A percentile compares a stretch with the other conserved stretches of the same genome.
Evolutionary conservation across 305 asterid genomes (phyloP).

Genomic region (Fraxinus greggii): DNA sequence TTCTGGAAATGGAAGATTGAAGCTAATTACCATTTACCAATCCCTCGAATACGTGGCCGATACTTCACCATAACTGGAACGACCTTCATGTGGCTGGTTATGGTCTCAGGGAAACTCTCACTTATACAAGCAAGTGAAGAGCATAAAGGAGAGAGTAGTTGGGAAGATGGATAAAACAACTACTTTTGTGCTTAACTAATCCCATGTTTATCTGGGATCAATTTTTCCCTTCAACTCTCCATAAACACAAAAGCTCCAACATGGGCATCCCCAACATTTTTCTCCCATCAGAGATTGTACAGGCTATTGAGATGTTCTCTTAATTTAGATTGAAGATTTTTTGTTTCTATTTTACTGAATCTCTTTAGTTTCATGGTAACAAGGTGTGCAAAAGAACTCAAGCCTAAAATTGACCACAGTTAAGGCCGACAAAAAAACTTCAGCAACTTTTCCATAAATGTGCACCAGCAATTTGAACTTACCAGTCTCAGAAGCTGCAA

Average conservation of each 20-base stretch:
- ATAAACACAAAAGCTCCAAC: background rate
- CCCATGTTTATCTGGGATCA: background rate
- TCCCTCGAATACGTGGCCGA: background rate
- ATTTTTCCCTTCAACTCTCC: background rate
- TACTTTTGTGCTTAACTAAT: background rate
- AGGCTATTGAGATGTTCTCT: background rate
- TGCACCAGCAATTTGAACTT: constrained; percentile 11
- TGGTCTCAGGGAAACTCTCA: background rate
- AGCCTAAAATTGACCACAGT: background rate
- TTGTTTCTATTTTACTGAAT: background rate
- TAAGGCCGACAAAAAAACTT: background rate
- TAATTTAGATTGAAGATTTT: constrained; percentile 5
- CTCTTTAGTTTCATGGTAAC: background rate
- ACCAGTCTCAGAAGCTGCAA: background rate
- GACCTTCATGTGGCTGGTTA: background rate
- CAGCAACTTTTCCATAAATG: background rate
- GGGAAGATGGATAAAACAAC: background rate
- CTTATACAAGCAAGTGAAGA: background rate
- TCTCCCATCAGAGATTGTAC: background rate
- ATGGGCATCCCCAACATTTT: background rate
- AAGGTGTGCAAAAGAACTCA: background rate
- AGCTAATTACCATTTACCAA: background rate
- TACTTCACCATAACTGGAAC: background rate
- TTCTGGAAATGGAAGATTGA: background rate
- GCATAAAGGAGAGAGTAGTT: background rate